A percentile compares a stretch with the other conserved stretches of the same genome.
Conservation (phyloP, 202 grass and related monocot species). For the Musa balbisiana region DNA sequence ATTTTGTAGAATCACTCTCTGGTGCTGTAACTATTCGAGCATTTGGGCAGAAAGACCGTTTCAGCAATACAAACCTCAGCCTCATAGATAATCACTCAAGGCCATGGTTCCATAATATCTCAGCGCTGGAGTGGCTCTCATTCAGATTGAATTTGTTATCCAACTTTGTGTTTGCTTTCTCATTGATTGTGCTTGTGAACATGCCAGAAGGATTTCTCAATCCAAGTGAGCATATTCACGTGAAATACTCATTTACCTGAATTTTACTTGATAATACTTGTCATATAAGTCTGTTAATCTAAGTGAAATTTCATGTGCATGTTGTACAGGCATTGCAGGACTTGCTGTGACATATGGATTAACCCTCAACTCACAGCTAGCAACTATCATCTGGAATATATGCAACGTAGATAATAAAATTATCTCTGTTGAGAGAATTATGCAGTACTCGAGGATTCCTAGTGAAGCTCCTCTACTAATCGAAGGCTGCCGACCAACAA, state of each 20-base stretch:
- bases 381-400: slow-evolving; percentile 81
- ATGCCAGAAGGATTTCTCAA: slow-evolving; percentile 97
- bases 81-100: slow-evolving; percentile 67
- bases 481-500: slow-evolving; percentile 36
- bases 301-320: slow-evolving; percentile 19
- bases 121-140: slow-evolving; percentile 81
- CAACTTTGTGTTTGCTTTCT: slow-evolving; percentile 89
- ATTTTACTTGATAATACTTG: neutral
- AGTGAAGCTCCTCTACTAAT: slow-evolving; percentile 83
- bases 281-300: slow-evolving; percentile 8
- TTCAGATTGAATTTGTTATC: slow-evolving; percentile 88
- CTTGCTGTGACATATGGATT: slow-evolving; percentile 93
- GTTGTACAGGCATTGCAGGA: slow-evolving; percentile 72
- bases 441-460: slow-evolving; percentile 81
- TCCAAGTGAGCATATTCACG: slow-evolving; percentile 56
- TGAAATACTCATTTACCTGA: neutral
- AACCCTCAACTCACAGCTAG: slow-evolving; percentile 76
- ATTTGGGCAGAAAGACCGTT: slow-evolving; percentile 69
- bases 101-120: slow-evolving; percentile 82
- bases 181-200: slow-evolving; percentile 75
- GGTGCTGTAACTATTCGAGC: slow-evolving; percentile 91
- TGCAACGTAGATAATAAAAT: slow-evolving; percentile 97
- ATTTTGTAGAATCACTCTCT: slow-evolving; percentile 84
- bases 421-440: slow-evolving; percentile 97
- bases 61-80: slow-evolving; percentile 75